phyloP scores from a whole-genome alignment of 1,139 yeast genomes.

The Eremothecium gossypii region DNA sequence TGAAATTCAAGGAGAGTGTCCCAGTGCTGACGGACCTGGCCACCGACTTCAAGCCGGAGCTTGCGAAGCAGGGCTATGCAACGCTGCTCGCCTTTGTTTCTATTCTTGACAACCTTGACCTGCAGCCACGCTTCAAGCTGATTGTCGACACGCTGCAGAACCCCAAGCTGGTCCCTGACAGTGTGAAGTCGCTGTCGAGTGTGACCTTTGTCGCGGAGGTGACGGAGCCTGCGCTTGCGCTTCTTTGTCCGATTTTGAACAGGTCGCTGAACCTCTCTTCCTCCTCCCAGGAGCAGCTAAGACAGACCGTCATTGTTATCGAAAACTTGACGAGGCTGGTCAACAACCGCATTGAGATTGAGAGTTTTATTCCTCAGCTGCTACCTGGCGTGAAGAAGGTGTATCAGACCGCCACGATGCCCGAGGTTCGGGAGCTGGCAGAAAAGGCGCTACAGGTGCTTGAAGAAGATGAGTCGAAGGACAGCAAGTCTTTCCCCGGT shows the following conservation, averaged over 20 bases:
- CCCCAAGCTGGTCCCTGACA: conserved; percentile 79
- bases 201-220: conserved; percentile 98
- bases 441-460: conserved; percentile 74
- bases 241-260: conserved; percentile 85
- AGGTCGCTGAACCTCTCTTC: conserved; percentile 86
- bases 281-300: conserved; percentile 80
- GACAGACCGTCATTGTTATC: conserved; percentile 93
- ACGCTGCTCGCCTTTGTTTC: conserved; percentile 64
- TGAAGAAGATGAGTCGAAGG: conserved; percentile 58
- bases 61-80: conserved; percentile 74
- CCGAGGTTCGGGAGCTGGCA: conserved; percentile 94
- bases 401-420: conserved; percentile 81
- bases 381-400: conserved; percentile 88
- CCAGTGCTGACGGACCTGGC: conserved; percentile 84
- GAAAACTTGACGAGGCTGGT: conserved; percentile 94
- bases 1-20: conserved; percentile 65
- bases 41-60: conserved; percentile 94
- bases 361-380: conserved; percentile 72
- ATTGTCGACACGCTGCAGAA: conserved; percentile 85
- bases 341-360: conserved; percentile 87
- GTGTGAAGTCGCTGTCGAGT: conserved; percentile 81
- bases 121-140: conserved; percentile 74
- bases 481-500: conserved; percentile 69
- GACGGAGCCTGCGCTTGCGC: conserved; percentile 86
- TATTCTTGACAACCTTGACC: conserved; percentile 85